Conservation (phyloP, 306 rosid species). For the Fragaria vesca region DNA sequence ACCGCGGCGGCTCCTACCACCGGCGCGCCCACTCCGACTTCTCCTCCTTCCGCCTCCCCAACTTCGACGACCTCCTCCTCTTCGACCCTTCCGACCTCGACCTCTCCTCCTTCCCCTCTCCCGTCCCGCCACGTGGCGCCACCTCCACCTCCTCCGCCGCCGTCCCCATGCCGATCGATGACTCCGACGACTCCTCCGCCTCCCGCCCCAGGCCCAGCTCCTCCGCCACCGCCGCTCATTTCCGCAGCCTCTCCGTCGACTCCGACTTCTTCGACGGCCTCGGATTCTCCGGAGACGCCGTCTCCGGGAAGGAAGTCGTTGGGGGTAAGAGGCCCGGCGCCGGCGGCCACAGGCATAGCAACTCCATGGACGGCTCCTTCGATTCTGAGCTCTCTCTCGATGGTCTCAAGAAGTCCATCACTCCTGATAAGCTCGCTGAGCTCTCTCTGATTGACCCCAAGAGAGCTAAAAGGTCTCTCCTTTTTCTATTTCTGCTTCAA, state of each 20-base stretch:
- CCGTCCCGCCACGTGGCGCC: constrained; percentile 13
- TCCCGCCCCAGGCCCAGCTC: constrained; percentile 27
- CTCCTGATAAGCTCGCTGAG: constrained; percentile 88
- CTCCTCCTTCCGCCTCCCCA: constrained; percentile 68
- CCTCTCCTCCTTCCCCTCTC: constrained; percentile 64
- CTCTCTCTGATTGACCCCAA: constrained; percentile 91
- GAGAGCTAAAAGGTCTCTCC: constrained; percentile 74
- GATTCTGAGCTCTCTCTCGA: constrained; percentile 58
- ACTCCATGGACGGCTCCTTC: constrained; percentile 82
- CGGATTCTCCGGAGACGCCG: constrained; percentile 38
- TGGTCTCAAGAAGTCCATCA: constrained; percentile 68
- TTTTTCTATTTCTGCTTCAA: not conserved
- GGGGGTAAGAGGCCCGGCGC: constrained; percentile 47
- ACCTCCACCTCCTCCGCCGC: not conserved
- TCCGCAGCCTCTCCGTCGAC: constrained; percentile 83
- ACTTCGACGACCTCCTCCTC: constrained; percentile 83
- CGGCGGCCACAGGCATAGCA: constrained; percentile 67
- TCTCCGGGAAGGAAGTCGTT: constrained; percentile 11
- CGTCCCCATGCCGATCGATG: constrained; percentile 44
- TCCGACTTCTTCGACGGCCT: constrained; percentile 85
- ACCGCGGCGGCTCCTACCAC: constrained; percentile 79
- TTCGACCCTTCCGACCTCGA: constrained; percentile 92
- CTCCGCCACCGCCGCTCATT: constrained; percentile 28
- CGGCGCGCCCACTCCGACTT: constrained; percentile 93
- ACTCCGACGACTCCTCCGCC: constrained; percentile 58